Conservation (phyloP, 2,329 filamentous ascomycete species). For the Microdochium bolleyi region DNA sequence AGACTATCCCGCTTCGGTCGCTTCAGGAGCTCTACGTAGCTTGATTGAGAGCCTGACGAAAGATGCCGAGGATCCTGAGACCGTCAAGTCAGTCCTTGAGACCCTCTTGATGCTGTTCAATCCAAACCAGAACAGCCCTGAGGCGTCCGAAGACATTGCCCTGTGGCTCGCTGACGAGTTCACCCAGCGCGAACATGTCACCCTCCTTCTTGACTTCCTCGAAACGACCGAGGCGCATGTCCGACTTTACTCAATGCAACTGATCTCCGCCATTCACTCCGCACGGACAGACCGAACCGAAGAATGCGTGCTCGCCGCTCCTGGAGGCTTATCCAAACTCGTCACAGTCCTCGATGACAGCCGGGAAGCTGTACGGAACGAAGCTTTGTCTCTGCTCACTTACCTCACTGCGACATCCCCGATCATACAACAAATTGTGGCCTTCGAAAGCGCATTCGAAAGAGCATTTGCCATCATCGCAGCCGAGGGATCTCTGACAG, state of each 20-base stretch:
- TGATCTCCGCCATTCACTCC: conserved; percentile 77
- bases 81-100: conserved; percentile 89
- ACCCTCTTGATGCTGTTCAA: conserved; percentile 89
- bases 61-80: conserved; percentile 92
- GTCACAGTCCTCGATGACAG: conserved; percentile 78
- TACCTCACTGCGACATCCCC: conserved; percentile 79
- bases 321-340: conserved; percentile 78
- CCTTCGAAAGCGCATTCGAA: conserved; percentile 91
- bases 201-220: conserved; percentile 79
- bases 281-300: conserved; percentile 87
- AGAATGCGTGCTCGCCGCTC: conserved; percentile 86
- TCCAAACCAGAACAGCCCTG: conserved; percentile 64
- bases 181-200: conserved; percentile 93
- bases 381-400: conserved; percentile 78
- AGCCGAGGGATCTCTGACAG: conserved; percentile 69
- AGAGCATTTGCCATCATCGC: conserved; percentile 76
- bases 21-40: conserved; percentile 82
- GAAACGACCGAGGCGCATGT: conserved; percentile 85
- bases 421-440: conserved; percentile 90
- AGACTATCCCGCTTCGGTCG: conserved; percentile 90
- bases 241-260: conserved; percentile 81
- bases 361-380: conserved; percentile 81
- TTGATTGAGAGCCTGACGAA: conserved; percentile 79
- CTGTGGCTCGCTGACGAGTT: conserved; percentile 98
- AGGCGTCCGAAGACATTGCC: conserved; percentile 92